Evolutionary conservation across 345 rosid genomes (phyloP).

Genomic region (Combretum micranthum): DNA sequence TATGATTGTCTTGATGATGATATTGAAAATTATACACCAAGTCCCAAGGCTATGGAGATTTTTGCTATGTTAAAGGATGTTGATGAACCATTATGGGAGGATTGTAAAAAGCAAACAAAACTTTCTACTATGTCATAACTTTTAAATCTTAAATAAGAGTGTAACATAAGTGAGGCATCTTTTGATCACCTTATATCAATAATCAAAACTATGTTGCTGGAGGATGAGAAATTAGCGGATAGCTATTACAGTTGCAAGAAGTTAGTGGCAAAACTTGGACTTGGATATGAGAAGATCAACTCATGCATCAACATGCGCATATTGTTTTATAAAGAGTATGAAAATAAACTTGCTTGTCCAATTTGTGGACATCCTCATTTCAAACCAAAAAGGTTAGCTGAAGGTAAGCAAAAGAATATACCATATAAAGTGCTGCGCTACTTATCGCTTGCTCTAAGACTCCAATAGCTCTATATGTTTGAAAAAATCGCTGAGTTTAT

Average conservation of each 20-base stretch:
- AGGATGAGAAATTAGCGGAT: not conserved
- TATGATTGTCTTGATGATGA: too few relatives aligned
- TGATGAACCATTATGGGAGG: too few relatives aligned
- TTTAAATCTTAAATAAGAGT: not conserved
- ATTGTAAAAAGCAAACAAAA: not conserved
- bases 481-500: not conserved
- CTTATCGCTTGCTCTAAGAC: not conserved
- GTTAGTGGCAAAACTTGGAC: not conserved
- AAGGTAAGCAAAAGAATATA: not conserved
- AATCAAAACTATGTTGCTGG: too few relatives aligned
- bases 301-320: too few relatives aligned
- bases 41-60: too few relatives aligned
- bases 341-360: too few relatives aligned
- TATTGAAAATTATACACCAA: too few relatives aligned
- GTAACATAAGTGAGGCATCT: not conserved
- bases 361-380: not conserved
- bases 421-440: slow-evolving; percentile 1
- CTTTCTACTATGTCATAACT: not conserved
- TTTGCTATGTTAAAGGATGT: too few relatives aligned
- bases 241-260: slow-evolving; percentile 4
- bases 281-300: too few relatives aligned
- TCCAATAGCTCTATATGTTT: not conserved
- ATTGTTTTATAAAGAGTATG: too few relatives aligned
- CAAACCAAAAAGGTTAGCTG: not conserved
- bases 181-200: too few relatives aligned